Evolutionary conservation across 23 red algal species (phyloP), one percentile per base, ranked within the genome.

Genomic region (Pyropia yezoensis): DNA sequence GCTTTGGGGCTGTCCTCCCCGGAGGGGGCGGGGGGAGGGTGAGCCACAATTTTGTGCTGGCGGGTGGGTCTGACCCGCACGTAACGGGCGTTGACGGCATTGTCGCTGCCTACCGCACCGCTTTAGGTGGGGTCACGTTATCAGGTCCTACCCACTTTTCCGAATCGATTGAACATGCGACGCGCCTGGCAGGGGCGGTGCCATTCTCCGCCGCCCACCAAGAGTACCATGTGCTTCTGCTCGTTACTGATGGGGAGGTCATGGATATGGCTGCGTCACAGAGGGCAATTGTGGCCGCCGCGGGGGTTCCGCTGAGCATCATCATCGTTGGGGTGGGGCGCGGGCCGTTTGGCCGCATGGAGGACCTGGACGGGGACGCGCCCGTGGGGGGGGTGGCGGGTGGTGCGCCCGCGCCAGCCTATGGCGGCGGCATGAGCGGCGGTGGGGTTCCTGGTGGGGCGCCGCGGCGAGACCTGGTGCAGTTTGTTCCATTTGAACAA

Each of bases 171-270:
- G 74, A 69, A 24, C 65, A 78, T 16, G 88, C 81, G 14, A 83
- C 75, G 26, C 28, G 68, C 26, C 49, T 68, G 14, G 63, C 78
- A 20, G 53, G 63, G 30, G 63, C 22, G 29, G 88, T 76, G 49
- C 67, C 75, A 18, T 63, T 23, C 9, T 32, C 51, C 19, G 52
- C 53, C 32, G 63, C 49, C 13, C 47, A 76, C 17, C 52, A 63
- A 28, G 81, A 62, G 9, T 95, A 95, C 66, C 74, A 65, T n/a
- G 61, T 95, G 16, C 57, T 95, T 24, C 61, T 95, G 52, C 28
- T 95, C 7, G 49, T 95, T 20, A 95, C 89, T 3, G 89, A 95
- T 57, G 89, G 89, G 6, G 81, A 81, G 26, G 76, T 91, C 61
- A 73, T 78, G 53, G 88, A 91, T 64, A 73, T 83, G 50, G 54